Conservation (phyloP, 345 rosid genomes). For the Eucalyptus pauciflora region DNA sequence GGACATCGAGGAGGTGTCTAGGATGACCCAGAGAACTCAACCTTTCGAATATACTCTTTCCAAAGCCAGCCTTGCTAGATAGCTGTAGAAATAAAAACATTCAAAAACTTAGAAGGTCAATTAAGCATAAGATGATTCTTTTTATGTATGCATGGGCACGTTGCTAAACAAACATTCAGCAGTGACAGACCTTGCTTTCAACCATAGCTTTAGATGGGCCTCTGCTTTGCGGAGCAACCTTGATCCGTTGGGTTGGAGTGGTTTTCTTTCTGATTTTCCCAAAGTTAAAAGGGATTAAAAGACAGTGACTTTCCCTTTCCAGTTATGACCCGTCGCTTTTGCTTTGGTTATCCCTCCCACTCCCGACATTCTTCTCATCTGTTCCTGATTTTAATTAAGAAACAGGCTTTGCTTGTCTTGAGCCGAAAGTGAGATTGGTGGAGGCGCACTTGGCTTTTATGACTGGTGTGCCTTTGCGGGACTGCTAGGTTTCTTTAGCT, state of each 20-base stretch:
- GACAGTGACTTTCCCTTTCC: neutral
- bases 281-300: too few relatives aligned
- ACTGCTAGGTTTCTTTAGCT: neutral
- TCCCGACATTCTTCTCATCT: neutral
- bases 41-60: neutral
- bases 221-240: neutral
- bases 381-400: neutral
- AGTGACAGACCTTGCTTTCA: neutral
- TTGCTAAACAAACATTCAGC: neutral
- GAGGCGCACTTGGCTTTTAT: neutral
- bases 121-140: neutral
- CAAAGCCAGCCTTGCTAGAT: neutral
- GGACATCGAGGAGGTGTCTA: neutral
- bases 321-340: neutral
- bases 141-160: neutral
- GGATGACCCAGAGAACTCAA: neutral
- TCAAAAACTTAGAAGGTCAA: neutral
- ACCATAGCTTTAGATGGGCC: neutral
- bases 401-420: neutral
- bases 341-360: neutral
- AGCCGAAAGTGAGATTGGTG: neutral
- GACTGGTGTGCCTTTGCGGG: neutral
- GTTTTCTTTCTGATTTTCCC: neutral
- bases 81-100: neutral
- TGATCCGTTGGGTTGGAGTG: neutral